Evolutionary conservation across 108 stramenopile species (phyloP).

Genomic region (Cyclotella kingstonii): DNA sequence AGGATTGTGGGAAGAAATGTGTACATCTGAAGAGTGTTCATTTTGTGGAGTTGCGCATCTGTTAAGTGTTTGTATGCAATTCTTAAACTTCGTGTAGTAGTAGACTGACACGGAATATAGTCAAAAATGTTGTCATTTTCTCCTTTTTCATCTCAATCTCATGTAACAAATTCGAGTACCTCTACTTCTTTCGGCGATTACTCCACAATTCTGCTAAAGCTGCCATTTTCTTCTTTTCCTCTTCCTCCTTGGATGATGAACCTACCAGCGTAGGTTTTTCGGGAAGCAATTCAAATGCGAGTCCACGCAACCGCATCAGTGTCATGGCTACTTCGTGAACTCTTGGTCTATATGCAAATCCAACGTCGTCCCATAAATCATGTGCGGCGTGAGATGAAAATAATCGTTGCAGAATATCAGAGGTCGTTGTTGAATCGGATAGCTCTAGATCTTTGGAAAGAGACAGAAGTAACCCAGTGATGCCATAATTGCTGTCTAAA

Average conservation of each 20-base stretch:
- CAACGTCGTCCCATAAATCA: constrained; percentile 57
- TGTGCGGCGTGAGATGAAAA: constrained; percentile 29
- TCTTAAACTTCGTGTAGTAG: no score
- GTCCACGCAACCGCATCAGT: constrained; percentile 71
- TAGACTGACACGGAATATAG: neutral
- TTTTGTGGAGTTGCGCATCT: no score
- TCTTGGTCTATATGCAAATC: constrained; percentile 67
- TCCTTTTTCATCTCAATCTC: neutral
- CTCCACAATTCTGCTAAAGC: constrained; percentile 73
- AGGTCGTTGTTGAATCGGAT: constrained; percentile 1
- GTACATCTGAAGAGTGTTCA: no score
- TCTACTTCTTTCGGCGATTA: constrained; percentile 45
- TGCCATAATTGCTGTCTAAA: constrained; percentile 56
- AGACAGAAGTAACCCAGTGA: constrained; percentile 31
- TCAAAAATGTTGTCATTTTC: neutral
- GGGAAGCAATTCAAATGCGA: constrained; percentile 66
- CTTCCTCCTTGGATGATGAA: constrained; percentile 46
- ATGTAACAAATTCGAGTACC: neutral
- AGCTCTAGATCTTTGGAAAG: constrained; percentile 5
- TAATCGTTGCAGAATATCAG: neutral
- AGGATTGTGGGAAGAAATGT: no score
- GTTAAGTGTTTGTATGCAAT: no score
- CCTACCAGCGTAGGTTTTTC: constrained; percentile 38
- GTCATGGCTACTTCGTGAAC: constrained; percentile 81
- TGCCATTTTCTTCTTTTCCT: constrained; percentile 48